Percentiles rank a stretch among this genome's conserved stretches.
Conservation (phyloP, 2,329 filamentous ascomycete genomes). For the Curvularia lunata region DNA sequence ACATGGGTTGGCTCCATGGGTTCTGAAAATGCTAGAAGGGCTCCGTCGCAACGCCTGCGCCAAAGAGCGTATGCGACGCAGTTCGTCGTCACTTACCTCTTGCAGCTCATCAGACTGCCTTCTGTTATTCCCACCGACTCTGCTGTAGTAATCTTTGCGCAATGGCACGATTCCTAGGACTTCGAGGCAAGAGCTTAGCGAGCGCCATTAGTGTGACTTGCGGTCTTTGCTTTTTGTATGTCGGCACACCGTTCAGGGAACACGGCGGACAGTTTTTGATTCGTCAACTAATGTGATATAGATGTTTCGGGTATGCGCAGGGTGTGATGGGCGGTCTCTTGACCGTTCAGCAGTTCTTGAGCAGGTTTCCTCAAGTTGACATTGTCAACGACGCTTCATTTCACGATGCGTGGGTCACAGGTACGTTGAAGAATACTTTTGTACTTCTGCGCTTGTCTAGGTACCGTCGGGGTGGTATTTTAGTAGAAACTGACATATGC, state of each 20-base stretch:
- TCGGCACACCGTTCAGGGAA: background rate
- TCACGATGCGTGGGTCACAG: slow-evolving; percentile 35
- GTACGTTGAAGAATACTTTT: slow-evolving; percentile 15
- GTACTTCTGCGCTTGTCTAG: background rate
- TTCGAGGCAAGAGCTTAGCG: slow-evolving; percentile 28
- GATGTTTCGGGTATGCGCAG: slow-evolving; percentile 65
- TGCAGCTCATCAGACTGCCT: background rate
- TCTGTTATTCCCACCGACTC: background rate
- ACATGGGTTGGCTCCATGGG: slow-evolving; percentile 7
- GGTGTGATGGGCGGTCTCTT: slow-evolving; percentile 74
- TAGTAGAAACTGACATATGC: background rate
- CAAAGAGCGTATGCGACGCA: background rate
- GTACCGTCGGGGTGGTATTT: background rate
- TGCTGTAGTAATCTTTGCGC: slow-evolving; percentile 1
- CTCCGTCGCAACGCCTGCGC: slow-evolving; percentile 1
- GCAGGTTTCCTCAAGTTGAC: slow-evolving; percentile 36
- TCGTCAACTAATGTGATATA: slow-evolving; percentile 27
- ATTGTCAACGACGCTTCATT: slow-evolving; percentile 29
- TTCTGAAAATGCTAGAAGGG: slow-evolving; percentile 1
- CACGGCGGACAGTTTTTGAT: background rate
- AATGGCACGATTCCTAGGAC: slow-evolving; percentile 35
- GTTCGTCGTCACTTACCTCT: background rate
- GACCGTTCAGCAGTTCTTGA: slow-evolving; percentile 68
- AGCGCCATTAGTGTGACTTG: slow-evolving; percentile 34
- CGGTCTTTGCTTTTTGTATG: slow-evolving; percentile 39